phyloP scores from a whole-genome alignment of 345 rosid genomes.

The Bretschneidera sinensis region DNA sequence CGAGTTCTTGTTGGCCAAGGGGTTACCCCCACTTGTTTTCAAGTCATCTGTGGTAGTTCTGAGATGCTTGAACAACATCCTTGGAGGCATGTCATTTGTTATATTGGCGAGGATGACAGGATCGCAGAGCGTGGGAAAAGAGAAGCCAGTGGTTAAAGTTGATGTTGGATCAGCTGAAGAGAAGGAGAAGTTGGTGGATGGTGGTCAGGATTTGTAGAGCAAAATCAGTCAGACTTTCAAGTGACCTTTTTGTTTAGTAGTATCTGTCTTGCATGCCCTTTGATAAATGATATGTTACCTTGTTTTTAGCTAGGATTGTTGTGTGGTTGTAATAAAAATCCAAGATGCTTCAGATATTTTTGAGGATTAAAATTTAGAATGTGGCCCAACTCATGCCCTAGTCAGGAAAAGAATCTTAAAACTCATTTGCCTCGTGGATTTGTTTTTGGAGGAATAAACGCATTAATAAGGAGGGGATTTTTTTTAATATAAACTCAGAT shows the following conservation, averaged over 20 bases:
- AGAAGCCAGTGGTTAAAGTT: constrained; percentile 16
- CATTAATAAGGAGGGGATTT: no score
- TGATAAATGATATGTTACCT: background rate
- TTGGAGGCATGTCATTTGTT: constrained; percentile 95
- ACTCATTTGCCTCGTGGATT: no score
- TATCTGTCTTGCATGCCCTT: background rate
- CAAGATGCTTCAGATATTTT: no score
- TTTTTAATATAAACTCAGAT: no score
- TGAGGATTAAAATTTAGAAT: no score
- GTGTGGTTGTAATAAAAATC: no score
- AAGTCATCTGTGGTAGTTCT: constrained; percentile 80
- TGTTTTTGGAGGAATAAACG: no score
- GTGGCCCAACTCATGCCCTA: no score
- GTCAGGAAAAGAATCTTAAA: no score
- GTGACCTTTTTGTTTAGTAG: constrained; percentile 2
- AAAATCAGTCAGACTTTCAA: constrained; percentile 18
- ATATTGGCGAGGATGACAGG: constrained; percentile 91
- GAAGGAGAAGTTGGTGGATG: constrained; percentile 33
- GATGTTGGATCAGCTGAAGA: no score
- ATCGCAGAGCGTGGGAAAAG: constrained; percentile 54
- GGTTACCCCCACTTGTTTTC: constrained; percentile 55
- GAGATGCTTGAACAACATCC: constrained; percentile 71
- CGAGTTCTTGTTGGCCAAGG: constrained; percentile 67
- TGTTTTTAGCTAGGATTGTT: no score
- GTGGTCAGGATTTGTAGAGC: constrained; percentile 13